Evolutionary conservation across 2,329 filamentous ascomycete species (phyloP), one percentile per base, ranked within the genome.

Genomic region (Xylariaceae sp.): DNA sequence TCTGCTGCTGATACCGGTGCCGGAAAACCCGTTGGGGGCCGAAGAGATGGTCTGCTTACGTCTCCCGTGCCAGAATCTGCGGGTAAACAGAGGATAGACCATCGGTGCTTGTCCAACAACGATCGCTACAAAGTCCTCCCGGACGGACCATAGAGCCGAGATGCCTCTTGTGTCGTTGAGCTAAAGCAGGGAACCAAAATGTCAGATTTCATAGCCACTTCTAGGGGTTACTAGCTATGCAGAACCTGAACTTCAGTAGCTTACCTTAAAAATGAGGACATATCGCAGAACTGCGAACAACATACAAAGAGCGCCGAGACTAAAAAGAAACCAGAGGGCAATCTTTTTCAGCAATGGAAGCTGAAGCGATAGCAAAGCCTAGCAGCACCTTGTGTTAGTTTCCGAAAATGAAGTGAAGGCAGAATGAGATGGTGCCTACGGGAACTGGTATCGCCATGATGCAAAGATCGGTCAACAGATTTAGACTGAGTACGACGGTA

Each of bases 91-190:
- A 26, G 48, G 24, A n/a, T 51, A 26, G 24, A 54, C 29, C 34
- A 54, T 37, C 7, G 36, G 23, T 5, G 37, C 19, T 21, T 54
- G 51, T 4, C 51, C 51, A 2, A 41, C 51, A 12, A 54, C 29
- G 12, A 45, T 54, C 8, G 41, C 41, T 2, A 54, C 51, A n/a
- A 54, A 40, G 21, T 29, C 21, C 19, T 54, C 51, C 9, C 51
- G 33, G 7, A 8, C 16, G 2, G 51, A 33, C 51, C 43, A 54
- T 6, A 29, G 8, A 3, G 51, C 51, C 5, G 51, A 33, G 4
- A 54, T 17, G 16, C 26, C 24, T 36, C 39, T 29, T 1, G 37
- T 52, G 8, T n/a, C n/a, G n/a, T n/a, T n/a, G n/a, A n/a, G n/a
- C n/a, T n/a, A n/a, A n/a, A n/a, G n/a, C n/a, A n/a, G n/a, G n/a